Evolutionary conservation across 345 rosid species (phyloP).

Genomic region (Excoecaria agallocha): DNA sequence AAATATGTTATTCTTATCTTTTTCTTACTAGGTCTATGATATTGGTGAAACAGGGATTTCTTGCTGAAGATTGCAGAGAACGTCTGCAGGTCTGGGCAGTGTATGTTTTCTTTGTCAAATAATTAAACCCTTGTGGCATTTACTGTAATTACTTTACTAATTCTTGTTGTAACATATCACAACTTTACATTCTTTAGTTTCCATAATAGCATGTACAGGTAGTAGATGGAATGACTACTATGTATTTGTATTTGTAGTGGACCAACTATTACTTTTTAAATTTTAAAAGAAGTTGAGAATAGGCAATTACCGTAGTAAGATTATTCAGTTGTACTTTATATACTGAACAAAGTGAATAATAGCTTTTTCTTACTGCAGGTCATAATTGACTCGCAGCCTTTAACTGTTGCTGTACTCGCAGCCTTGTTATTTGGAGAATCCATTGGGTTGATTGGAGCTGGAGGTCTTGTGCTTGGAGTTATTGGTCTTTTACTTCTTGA

Average conservation of each 20-base stretch:
- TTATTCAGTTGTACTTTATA: neutral
- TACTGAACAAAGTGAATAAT: neutral
- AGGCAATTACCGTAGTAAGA: neutral
- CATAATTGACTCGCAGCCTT: slow-evolving; percentile 89
- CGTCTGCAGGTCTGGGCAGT: slow-evolving; percentile 94
- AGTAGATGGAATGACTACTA: no score
- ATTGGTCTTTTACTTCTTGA: slow-evolving; percentile 86
- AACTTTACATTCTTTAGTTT: neutral
- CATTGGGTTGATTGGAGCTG: slow-evolving; percentile 71
- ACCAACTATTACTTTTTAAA: neutral
- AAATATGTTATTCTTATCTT: neutral
- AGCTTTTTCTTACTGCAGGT: slow-evolving; percentile 46
- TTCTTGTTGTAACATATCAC: neutral
- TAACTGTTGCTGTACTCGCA: slow-evolving; percentile 87
- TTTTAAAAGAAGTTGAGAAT: neutral
- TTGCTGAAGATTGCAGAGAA: slow-evolving; percentile 79
- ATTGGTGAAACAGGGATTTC: slow-evolving; percentile 63
- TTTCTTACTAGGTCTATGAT: neutral
- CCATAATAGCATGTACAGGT: no score
- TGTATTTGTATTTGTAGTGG: neutral
- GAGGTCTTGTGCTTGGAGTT: slow-evolving; percentile 77
- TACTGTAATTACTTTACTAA: slow-evolving; percentile 3
- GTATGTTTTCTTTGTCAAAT: slow-evolving; percentile 32
- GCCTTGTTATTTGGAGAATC: slow-evolving; percentile 76
- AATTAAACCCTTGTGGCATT: slow-evolving; percentile 7